phyloP scores from a whole-genome alignment of 352 stramenopile genomes.

The Phytophthora pluvialis region DNA sequence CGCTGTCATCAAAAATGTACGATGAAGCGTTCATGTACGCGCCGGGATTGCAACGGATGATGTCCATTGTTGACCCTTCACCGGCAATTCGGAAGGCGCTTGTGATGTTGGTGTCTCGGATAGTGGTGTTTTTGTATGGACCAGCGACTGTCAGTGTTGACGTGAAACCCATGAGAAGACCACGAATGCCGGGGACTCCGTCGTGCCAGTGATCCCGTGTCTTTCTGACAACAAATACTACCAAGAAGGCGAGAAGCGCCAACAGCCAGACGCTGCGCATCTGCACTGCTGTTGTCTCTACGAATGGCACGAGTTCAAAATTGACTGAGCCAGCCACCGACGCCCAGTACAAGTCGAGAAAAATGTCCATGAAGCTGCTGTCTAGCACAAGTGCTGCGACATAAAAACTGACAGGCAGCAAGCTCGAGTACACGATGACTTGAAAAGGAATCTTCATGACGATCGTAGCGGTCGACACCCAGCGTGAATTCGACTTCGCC shows the following conservation, averaged over 20 bases:
- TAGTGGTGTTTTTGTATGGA: conserved; percentile 27
- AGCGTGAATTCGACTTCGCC: not conserved
- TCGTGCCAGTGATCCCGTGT: conserved; percentile 17
- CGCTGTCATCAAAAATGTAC: conserved; percentile 24
- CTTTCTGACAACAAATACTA: conserved; percentile 25
- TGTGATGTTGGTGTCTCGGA: conserved; percentile 25
- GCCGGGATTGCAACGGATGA: conserved; percentile 12
- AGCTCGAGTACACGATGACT: conserved; percentile 56
- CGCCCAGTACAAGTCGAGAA: conserved; percentile 49
- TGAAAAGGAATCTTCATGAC: conserved; percentile 57
- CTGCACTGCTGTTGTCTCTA: conserved; percentile 39
- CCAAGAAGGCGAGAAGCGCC: conserved; percentile 36
- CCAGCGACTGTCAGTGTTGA: conserved; percentile 41
- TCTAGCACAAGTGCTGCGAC: conserved; percentile 47
- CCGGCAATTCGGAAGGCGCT: conserved; percentile 18
- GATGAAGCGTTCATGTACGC: conserved; percentile 29
- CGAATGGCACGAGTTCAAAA: conserved; percentile 37
- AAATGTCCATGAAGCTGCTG: conserved; percentile 45
- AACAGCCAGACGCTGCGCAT: conserved; percentile 60
- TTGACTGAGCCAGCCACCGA: conserved; percentile 25
- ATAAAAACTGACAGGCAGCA: conserved; percentile 46
- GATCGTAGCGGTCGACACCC: conserved; percentile 22
- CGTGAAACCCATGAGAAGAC: conserved; percentile 43
- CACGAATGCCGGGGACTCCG: conserved; percentile 35
- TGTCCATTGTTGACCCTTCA: conserved; percentile 18